Conservation (phyloP, 495 filamentous ascomycete species). For the Coniosporium apollinis region DNA sequence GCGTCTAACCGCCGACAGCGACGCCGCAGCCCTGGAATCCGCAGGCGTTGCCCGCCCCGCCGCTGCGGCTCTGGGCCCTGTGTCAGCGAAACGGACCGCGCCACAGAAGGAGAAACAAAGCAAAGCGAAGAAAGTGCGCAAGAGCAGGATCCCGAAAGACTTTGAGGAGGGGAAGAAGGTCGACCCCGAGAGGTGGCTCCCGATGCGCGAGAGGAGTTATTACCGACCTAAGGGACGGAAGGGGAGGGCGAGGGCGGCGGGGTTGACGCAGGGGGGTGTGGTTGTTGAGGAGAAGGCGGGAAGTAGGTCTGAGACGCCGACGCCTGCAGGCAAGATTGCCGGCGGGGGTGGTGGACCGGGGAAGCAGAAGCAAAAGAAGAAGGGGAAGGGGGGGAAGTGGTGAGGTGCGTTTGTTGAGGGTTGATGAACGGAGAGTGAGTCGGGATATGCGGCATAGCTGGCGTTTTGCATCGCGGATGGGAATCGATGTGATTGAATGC, state of each 20-base stretch:
- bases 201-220: conserved; percentile 68
- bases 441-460: no score
- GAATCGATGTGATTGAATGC: no score
- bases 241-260: conserved; percentile 63
- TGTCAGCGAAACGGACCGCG: conserved; percentile 39
- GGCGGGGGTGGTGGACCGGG: background rate
- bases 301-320: background rate
- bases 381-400: background rate
- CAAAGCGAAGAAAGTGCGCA: conserved; percentile 50
- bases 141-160: conserved; percentile 58
- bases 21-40: conserved; percentile 52
- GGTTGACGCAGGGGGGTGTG: conserved; percentile 67
- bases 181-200: conserved; percentile 87
- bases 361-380: conserved; percentile 1
- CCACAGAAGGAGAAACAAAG: conserved; percentile 26
- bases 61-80: conserved; percentile 14
- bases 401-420: no score
- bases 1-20: conserved; percentile 46
- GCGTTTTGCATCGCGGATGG: no score
- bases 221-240: conserved; percentile 86
- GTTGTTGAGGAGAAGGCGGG: background rate
- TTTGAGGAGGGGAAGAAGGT: conserved; percentile 57
- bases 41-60: conserved; percentile 56
- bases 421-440: no score
- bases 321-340: background rate